phyloP scores from a whole-genome alignment of 2,329 filamentous ascomycete genomes.

The Zelopaecilomyces penicillatus region DNA sequence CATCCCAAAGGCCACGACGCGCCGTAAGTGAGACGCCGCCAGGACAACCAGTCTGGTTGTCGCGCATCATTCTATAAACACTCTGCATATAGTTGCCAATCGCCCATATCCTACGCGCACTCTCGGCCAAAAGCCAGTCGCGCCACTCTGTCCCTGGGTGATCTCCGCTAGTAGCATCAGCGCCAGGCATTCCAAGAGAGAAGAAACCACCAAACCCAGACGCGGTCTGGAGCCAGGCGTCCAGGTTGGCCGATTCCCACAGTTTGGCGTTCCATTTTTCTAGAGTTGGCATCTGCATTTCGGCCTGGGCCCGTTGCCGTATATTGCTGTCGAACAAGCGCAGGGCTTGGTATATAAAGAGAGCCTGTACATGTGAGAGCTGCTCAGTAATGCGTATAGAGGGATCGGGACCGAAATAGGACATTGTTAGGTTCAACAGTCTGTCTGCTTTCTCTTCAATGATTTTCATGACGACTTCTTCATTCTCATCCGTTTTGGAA shows the following conservation, averaged over 20 bases:
- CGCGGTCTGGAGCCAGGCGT: conserved; percentile 11
- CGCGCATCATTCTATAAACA: conserved; percentile 12
- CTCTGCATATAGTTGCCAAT: conserved; percentile 10
- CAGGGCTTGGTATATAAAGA: conserved; percentile 16
- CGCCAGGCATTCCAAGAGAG: background rate
- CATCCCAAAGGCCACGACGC: conserved; percentile 19
- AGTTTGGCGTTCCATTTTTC: conserved; percentile 10
- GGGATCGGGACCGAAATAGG: background rate
- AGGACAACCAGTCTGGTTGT: conserved; percentile 9
- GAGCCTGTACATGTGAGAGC: conserved; percentile 13
- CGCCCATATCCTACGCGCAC: conserved; percentile 18
- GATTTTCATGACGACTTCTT: conserved; percentile 16
- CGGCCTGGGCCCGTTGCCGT: conserved; percentile 14
- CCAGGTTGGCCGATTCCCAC: conserved; percentile 10
- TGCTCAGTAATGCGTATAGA: conserved; percentile 10
- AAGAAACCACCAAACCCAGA: conserved; percentile 2
- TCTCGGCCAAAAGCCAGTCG: conserved; percentile 20
- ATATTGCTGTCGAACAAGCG: conserved; percentile 18
- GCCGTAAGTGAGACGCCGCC: conserved; percentile 17
- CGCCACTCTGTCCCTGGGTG: conserved; percentile 10
- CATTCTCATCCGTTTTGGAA: conserved; percentile 17
- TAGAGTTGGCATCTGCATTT: conserved; percentile 9
- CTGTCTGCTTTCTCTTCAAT: conserved; percentile 13
- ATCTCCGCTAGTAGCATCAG: background rate
- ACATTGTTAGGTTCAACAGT: conserved; percentile 3